Evolutionary conservation across 1,139 yeast species (phyloP), one percentile per base, ranked within the genome.

Genomic region (Taiozyma sp.): DNA sequence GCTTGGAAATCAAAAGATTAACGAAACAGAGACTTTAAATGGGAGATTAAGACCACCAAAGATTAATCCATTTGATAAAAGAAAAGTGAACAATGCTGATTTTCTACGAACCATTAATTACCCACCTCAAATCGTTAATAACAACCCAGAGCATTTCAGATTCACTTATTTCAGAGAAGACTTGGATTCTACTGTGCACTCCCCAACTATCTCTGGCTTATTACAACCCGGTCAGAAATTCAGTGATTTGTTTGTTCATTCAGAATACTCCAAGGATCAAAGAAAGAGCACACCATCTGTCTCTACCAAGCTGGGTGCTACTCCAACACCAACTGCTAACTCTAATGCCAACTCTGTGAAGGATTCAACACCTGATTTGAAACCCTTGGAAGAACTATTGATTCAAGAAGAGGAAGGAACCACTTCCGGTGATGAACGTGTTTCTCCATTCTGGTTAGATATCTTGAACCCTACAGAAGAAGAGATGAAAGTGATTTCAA

Each of bases 151-250:
- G 46, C 81, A 79, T 51, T 75, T 76, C 58, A 73, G 99, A 55
- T 93, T 88, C 70, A 90, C 98, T 0, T 93, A 92, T 65, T 93
- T 93, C 68, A 76, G 98, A 57, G 97, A 92, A 59, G 96, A 91
- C 62, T 71, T 93, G 59, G 88, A 86, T 22, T 82, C 90, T 16
- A 93, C 99, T 0, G 82, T 93, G 16, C 98, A 93, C 67, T 83
- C 97, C 0, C 93, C 97, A 1, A 84, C 87, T 4, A 83, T 93
- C 38, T 84, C 96, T 14, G 98, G 97, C 0, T 72, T 92, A 36
- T 66, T 90, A 42, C 84, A 79, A 57, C 80, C 80, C 10, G 80
- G 76, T 5, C 79, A 75, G 50, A 70, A 73, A 3, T 79, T 79
- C 59, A 72, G 72, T 16, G 83, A 80, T 54, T 63, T 81, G 34